Percentiles rank a stretch among this genome's conserved stretches.
These are phyloP conservation scores for Claviceps quebecensis DNA, from an alignment of 2,329 filamentous ascomycete genomes.

Conservation along the genomic window DNA sequence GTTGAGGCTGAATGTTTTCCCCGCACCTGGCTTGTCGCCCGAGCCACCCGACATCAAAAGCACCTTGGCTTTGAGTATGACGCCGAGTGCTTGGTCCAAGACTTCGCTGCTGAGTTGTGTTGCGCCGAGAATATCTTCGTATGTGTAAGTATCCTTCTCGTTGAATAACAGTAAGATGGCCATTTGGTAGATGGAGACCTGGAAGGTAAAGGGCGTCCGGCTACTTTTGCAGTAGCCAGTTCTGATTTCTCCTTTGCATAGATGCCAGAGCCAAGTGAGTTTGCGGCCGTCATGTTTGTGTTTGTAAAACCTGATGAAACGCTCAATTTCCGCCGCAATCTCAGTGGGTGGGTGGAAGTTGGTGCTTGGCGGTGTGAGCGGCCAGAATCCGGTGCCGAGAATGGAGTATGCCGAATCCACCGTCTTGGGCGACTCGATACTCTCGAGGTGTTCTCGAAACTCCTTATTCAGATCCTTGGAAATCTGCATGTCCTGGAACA, in stretches of 20 bases:
- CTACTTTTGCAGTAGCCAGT: conserved; percentile 80
- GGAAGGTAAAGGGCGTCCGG: conserved; percentile 91
- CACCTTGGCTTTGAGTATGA: conserved; percentile 89
- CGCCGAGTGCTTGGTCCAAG: conserved; percentile 71
- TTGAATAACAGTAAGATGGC: conserved; percentile 91
- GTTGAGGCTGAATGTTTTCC: conserved; percentile 73
- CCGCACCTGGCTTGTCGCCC: conserved; percentile 57
- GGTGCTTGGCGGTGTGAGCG: conserved; percentile 72
- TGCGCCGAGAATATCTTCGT: conserved; percentile 72
- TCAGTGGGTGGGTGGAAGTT: conserved; percentile 78
- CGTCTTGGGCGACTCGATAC: conserved; percentile 44
- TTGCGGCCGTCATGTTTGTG: conserved; percentile 95
- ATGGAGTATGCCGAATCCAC: conserved; percentile 84
- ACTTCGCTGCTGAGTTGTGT: conserved; percentile 71
- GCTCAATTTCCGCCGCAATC: conserved; percentile 75
- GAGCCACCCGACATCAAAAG: conserved; percentile 57
- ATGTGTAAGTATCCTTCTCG: conserved; percentile 69
- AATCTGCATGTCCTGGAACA: conserved; percentile 99
- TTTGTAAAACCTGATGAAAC: conserved; percentile 83
- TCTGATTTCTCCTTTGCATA: conserved; percentile 94
- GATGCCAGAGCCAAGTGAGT: conserved; percentile 93
- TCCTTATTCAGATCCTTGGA: conserved; percentile 90
- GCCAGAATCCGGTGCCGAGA: conserved; percentile 95
- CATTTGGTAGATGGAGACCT: conserved; percentile 97
- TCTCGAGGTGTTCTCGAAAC: conserved; percentile 64